phyloP scores from a whole-genome alignment of 306 rosid genomes.

The Begonia peltatifolia region DNA sequence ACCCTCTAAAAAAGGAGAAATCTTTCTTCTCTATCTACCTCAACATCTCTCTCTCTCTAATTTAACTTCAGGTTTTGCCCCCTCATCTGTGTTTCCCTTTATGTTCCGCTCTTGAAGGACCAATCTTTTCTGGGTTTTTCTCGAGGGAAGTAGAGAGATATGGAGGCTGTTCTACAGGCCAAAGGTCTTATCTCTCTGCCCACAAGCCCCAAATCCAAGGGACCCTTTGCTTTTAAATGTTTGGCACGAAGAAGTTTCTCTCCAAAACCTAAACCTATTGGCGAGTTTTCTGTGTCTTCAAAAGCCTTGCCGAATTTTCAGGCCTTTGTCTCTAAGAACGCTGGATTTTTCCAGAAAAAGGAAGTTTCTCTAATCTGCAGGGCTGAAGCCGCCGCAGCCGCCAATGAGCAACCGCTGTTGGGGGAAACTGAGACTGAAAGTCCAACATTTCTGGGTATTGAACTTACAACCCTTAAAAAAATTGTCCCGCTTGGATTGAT shows the following conservation, averaged over 20 bases:
- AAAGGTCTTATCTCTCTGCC: constrained; percentile 72
- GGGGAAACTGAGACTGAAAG: constrained; percentile 38
- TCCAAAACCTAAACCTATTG: constrained; percentile 29
- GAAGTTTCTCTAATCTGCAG: constrained; percentile 46
- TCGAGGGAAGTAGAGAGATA: constrained; percentile 28
- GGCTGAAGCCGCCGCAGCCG: constrained; percentile 66
- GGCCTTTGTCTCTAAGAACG: constrained; percentile 6
- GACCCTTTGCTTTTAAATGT: constrained; percentile 28
- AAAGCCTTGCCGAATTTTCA: constrained; percentile 32
- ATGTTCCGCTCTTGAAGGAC: constrained; percentile 38
- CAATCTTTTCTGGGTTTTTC: constrained; percentile 9
- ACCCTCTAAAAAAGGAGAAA: background rate
- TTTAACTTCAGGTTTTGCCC: background rate
- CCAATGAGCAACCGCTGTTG: constrained; percentile 42
- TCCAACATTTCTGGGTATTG: constrained; percentile 57
- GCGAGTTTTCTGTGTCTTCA: constrained; percentile 32
- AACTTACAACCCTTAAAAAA: constrained; percentile 50
- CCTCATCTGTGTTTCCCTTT: constrained; percentile 25
- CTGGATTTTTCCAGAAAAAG: constrained; percentile 10
- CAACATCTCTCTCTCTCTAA: constrained; percentile 10
- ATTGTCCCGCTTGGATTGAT: constrained; percentile 80
- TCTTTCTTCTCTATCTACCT: constrained; percentile 12
- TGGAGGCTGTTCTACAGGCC: constrained; percentile 64
- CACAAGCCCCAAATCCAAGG: constrained; percentile 38
- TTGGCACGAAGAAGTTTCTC: constrained; percentile 41